Evolutionary conservation across 306 rosid species (phyloP).

Genomic region (Vigna angularis): DNA sequence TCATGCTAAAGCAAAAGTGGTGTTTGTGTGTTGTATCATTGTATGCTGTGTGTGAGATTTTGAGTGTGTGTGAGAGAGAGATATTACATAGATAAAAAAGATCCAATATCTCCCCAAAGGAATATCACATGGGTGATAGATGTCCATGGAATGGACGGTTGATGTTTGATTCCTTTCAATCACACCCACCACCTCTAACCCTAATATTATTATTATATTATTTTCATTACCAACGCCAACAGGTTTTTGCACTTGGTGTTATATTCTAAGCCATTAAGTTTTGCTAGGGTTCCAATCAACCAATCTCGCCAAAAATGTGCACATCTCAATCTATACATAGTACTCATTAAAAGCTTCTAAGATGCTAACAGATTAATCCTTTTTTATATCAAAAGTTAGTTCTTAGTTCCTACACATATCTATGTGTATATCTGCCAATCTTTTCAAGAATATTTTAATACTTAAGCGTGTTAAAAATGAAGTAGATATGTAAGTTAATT

Average conservation of each 20-base stretch:
- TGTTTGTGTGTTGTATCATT: background rate
- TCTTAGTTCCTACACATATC: background rate
- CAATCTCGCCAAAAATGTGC: background rate
- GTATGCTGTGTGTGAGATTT: background rate
- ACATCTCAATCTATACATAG: background rate
- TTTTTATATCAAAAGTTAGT: background rate
- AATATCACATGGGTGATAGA: constrained; percentile 48
- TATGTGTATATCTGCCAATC: background rate
- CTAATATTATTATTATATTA: background rate
- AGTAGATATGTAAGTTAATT: background rate
- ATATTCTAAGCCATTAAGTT: constrained; percentile 31
- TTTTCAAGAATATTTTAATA: background rate
- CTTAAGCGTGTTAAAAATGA: background rate
- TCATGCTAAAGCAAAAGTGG: constrained; percentile 38
- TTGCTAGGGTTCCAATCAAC: constrained; percentile 34
- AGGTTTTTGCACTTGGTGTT: constrained; percentile 26
- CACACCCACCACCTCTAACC: constrained; percentile 35
- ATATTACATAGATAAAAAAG: background rate
- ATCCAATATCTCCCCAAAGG: constrained; percentile 36
- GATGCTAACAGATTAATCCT: background rate
- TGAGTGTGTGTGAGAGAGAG: background rate
- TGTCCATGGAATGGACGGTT: constrained; percentile 40
- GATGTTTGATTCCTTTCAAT: constrained; percentile 54
- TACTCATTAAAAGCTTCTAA: background rate
- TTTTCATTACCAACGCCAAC: constrained; percentile 23